Evolutionary conservation across 108 stramenopile species (phyloP).

Genomic region (Stephanodiscus minutulus): DNA sequence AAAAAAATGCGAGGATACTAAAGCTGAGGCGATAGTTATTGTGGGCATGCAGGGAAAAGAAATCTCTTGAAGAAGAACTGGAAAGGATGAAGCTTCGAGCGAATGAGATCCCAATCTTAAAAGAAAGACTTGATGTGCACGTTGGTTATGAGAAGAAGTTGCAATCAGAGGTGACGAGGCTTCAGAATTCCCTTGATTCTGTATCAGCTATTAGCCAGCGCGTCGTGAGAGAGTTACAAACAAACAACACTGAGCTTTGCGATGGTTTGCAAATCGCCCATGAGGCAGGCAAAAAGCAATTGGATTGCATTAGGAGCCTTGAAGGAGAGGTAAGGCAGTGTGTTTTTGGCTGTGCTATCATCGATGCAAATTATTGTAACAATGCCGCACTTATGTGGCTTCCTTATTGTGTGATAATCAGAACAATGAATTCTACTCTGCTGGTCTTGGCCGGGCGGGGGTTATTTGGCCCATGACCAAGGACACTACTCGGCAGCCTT

Average conservation of each 20-base stretch:
- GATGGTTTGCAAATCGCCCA: not conserved
- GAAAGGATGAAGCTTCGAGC: too few relatives aligned
- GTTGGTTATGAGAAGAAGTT: slow-evolving; percentile 31
- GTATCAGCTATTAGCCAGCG: slow-evolving; percentile 3
- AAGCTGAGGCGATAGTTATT: slow-evolving; percentile 7
- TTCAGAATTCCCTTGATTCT: slow-evolving; percentile 20
- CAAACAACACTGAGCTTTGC: slow-evolving; percentile 12
- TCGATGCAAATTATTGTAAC: not conserved
- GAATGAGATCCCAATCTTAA: too few relatives aligned
- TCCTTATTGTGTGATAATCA: not conserved
- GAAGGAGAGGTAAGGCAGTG: too few relatives aligned
- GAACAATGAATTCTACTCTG: slow-evolving; percentile 39
- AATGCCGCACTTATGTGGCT: not conserved
- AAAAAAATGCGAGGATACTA: slow-evolving; percentile 7
- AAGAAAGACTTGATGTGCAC: too few relatives aligned
- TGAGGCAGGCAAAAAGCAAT: slow-evolving; percentile 4
- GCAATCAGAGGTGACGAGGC: slow-evolving; percentile 15
- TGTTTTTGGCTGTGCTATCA: too few relatives aligned
- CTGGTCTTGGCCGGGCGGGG: too few relatives aligned
- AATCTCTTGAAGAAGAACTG: slow-evolving; percentile 23
- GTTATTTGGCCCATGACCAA: too few relatives aligned
- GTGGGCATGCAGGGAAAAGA: slow-evolving; percentile 10
- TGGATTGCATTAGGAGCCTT: too few relatives aligned
- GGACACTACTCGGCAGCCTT: too few relatives aligned
- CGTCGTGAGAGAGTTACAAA: slow-evolving; percentile 25